Evolutionary conservation across 2,329 filamentous ascomycete genomes (phyloP).

Genomic region (Passalora sequoiae): DNA sequence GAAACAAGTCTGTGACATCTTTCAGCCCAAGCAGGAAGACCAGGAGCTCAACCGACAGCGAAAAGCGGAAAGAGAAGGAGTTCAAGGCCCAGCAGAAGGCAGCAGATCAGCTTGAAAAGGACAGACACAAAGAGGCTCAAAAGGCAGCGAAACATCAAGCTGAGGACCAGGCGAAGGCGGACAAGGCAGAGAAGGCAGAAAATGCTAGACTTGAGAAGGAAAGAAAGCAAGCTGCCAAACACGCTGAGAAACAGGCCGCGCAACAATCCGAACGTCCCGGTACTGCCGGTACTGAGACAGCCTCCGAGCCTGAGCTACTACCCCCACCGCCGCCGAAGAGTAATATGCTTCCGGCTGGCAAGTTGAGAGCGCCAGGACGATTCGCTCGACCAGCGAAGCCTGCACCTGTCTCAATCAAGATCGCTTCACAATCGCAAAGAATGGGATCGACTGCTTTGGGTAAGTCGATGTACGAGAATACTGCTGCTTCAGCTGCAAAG

Average conservation of each 20-base stretch:
- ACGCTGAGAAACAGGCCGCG: conserved; percentile 15
- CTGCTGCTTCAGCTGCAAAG: conserved; percentile 30
- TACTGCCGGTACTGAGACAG: conserved; percentile 35
- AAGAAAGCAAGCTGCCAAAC: conserved; percentile 25
- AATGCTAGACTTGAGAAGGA: conserved; percentile 35
- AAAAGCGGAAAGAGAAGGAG: conserved; percentile 59
- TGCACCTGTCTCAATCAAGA: conserved; percentile 65
- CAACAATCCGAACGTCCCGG: conserved; percentile 23
- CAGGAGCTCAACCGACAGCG: conserved; percentile 55
- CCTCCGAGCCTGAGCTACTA: conserved; percentile 50
- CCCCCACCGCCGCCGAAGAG: conserved; percentile 55
- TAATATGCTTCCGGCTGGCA: conserved; percentile 38
- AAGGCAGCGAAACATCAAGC: conserved; percentile 58
- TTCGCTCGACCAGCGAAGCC: conserved; percentile 52
- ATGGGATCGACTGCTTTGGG: conserved; percentile 14
- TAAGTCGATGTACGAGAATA: conserved; percentile 15
- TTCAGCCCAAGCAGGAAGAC: conserved; percentile 44
- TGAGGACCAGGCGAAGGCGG: conserved; percentile 34
- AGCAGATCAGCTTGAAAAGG: conserved; percentile 62
- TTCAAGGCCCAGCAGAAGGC: conserved; percentile 58
- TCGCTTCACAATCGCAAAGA: conserved; percentile 47
- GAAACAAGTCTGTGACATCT: conserved; percentile 26
- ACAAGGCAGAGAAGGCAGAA: conserved; percentile 37
- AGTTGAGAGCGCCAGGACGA: conserved; percentile 33
- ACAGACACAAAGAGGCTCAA: conserved; percentile 63